Evolutionary conservation across 768 basidiomycete genomes (phyloP), one percentile per base, ranked within the genome.

Genomic region (Panaeolus cyanescens): DNA sequence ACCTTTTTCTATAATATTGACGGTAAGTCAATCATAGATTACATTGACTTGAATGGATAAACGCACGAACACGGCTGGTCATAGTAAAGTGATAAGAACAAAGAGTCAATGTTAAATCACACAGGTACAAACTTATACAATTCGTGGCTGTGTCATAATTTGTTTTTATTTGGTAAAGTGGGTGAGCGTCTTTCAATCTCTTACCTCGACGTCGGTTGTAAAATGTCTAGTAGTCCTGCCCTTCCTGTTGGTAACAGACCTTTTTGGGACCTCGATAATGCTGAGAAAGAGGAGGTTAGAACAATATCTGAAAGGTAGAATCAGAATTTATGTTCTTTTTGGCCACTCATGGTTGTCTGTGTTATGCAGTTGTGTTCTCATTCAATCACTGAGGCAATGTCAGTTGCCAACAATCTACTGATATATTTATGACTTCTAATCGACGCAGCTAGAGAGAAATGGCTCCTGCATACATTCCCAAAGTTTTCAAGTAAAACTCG

Each of bases 371-470:
- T 79, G 79, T 59, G 83, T 90, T 7, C 74, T 92, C 31, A 68
- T 85, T 8, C 86, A 86, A 60, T 90, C 91, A 0, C 74, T 93
- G 57, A 85, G 82, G 65, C 91, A 91, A 81, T 93, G 90, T 74
- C 60, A 50, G 71, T 88, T 59, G 68, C 32, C 32, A 50, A 9
- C 22, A 32, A 20, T 5, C 28, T 40, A 19, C 22, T 10, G 10
- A n/a, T 22, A 9, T 30, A 12, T 32, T 15, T 7, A 20, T 62
- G 32, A 54, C 19, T 28, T 59, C 32, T 33, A 42, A 59, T 22
- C 36, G 25, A n/a, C 31, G 55, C 65, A 92, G 91, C 91, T 30
- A 83, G 91, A 37, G 85, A 91, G 25, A 83, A 81, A 71, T 92
- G 90, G 89, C 74, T 93, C 15, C 77, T 81, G 45, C 81, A 82